phyloP scores from a whole-genome alignment of 1,139 yeast species.

The Diutina rugosa region DNA sequence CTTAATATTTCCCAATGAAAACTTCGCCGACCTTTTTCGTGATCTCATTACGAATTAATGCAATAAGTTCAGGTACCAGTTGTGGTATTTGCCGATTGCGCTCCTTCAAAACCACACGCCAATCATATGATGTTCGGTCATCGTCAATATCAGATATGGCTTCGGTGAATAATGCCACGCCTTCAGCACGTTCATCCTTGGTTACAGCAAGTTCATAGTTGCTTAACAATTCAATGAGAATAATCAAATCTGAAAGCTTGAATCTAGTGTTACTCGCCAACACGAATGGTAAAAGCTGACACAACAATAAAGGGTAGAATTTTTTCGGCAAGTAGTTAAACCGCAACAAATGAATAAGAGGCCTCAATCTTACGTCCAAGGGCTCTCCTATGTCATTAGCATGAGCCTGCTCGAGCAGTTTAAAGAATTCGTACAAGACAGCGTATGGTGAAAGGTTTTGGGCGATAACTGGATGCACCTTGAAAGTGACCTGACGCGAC shows the following conservation, averaged over 20 bases:
- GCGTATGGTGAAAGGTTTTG: slow-evolving; percentile 69
- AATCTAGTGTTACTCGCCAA: slow-evolving; percentile 13
- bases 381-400: neutral
- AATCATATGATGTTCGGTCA: slow-evolving; percentile 13
- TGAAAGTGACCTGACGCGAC: slow-evolving; percentile 23
- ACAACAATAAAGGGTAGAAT: slow-evolving; percentile 36
- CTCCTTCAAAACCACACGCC: slow-evolving; percentile 18
- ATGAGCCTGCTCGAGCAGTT: slow-evolving; percentile 14
- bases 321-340: slow-evolving; percentile 56
- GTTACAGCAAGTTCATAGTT: slow-evolving; percentile 23
- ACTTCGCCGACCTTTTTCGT: slow-evolving; percentile 26
- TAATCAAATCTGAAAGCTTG: slow-evolving; percentile 31
- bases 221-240: slow-evolving; percentile 36
- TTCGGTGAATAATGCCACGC: neutral
- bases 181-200: slow-evolving; percentile 5
- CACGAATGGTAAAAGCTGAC: slow-evolving; percentile 37
- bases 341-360: slow-evolving; percentile 39
- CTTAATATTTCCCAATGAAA: slow-evolving; percentile 9
- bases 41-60: slow-evolving; percentile 19
- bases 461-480: slow-evolving; percentile 42
- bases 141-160: slow-evolving; percentile 19
- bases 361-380: slow-evolving; percentile 15
- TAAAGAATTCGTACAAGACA: slow-evolving; percentile 40
- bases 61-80: slow-evolving; percentile 13
- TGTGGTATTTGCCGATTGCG: slow-evolving; percentile 12